Conservation (phyloP, 1,284 basidiomycete species). For the Pseudozyma pruni region DNA sequence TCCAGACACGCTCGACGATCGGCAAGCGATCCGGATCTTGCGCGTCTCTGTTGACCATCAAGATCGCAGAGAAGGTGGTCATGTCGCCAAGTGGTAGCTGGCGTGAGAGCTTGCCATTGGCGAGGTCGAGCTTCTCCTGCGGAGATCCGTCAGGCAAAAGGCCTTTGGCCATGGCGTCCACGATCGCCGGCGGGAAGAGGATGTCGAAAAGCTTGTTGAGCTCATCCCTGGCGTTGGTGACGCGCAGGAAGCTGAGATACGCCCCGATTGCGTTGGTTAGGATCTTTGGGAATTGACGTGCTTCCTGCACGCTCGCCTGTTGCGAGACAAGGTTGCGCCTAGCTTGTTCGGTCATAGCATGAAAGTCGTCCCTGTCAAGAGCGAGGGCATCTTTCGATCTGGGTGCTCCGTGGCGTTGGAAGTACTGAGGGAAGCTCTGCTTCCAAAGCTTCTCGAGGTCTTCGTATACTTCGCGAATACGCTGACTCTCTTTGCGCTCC, state of each 20-base stretch:
- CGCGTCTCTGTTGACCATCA: neutral
- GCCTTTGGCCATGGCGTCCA: slow-evolving; percentile 21
- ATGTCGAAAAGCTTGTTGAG: slow-evolving; percentile 20
- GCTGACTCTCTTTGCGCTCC: slow-evolving; percentile 11
- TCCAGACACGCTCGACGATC: slow-evolving; percentile 12
- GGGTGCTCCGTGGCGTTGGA: slow-evolving; percentile 1
- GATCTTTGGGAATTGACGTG: slow-evolving; percentile 20
- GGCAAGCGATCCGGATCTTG: slow-evolving; percentile 3
- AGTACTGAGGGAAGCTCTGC: slow-evolving; percentile 33
- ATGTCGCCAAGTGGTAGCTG: slow-evolving; percentile 24
- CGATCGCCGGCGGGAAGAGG: slow-evolving; percentile 17
- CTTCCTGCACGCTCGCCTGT: slow-evolving; percentile 32
- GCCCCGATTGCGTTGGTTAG: slow-evolving; percentile 22
- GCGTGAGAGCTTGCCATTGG: slow-evolving; percentile 26
- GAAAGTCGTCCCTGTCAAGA: slow-evolving; percentile 17
- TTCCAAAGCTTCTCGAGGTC: slow-evolving; percentile 42
- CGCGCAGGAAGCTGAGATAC: slow-evolving; percentile 16
- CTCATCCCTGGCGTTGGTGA: slow-evolving; percentile 8
- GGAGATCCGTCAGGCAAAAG: slow-evolving; percentile 16
- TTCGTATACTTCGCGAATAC: slow-evolving; percentile 11
- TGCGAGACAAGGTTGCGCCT: slow-evolving; percentile 40
- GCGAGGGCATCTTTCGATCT: neutral
- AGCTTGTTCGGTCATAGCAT: slow-evolving; percentile 17
- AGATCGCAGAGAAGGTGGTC: slow-evolving; percentile 13
- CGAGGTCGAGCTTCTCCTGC: slow-evolving; percentile 38